Conservation (phyloP, 257 asterid genomes). For the Ballota nigra region DNA sequence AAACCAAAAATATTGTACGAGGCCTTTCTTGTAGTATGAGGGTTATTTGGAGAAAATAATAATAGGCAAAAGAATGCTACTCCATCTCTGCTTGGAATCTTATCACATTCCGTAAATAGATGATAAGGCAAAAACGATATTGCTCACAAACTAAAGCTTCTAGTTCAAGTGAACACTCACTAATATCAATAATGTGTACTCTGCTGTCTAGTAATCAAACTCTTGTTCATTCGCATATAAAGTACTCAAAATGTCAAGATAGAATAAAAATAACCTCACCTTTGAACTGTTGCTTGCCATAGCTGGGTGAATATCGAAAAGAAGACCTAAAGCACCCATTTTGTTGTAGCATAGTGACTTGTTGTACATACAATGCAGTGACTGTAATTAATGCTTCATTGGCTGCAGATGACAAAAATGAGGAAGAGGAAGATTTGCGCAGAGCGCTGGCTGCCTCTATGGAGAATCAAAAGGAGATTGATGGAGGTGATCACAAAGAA, state of each 20-base stretch:
- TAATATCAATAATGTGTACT: background rate
- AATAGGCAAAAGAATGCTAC: background rate
- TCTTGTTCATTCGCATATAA: background rate
- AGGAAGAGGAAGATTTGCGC: constrained; percentile 60
- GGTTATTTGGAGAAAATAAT: background rate
- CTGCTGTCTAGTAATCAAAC: background rate
- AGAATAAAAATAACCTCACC: background rate
- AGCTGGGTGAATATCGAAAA: background rate
- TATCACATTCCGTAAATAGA: background rate
- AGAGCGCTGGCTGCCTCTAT: constrained; percentile 84
- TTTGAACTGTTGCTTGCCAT: background rate
- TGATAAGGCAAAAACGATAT: background rate
- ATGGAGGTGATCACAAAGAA: constrained; percentile 34
- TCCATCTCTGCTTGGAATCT: background rate
- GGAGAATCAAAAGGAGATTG: constrained; percentile 52
- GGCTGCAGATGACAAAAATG: constrained; percentile 51
- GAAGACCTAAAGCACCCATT: background rate
- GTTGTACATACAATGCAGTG: background rate
- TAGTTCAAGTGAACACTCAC: background rate
- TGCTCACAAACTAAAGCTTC: background rate
- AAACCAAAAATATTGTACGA: background rate
- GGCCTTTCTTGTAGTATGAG: background rate
- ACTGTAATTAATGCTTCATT: constrained; percentile 17
- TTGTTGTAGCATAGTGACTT: background rate
- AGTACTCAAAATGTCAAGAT: background rate